Percentiles rank a stretch among this genome's conserved stretches.
Evolutionary conservation across 1,284 basidiomycete genomes (phyloP).

Genomic region (Grifola frondosa): DNA sequence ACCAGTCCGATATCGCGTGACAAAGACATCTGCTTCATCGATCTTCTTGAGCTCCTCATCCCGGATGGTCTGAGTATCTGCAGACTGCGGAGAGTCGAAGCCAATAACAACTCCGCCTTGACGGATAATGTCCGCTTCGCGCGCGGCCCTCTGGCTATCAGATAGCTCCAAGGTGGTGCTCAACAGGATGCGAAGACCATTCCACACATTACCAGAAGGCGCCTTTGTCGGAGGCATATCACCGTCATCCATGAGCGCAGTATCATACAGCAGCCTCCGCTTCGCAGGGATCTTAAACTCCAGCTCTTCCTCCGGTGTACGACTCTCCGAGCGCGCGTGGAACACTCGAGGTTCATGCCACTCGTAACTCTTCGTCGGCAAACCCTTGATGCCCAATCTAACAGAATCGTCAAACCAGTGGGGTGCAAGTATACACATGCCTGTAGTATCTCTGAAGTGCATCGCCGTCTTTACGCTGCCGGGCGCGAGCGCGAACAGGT

Average conservation of each 20-base stretch:
- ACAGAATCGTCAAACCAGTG: conserved; percentile 86
- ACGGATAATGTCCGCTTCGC: conserved; percentile 56
- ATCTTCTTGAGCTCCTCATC: conserved; percentile 39
- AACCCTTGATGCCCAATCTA: conserved; percentile 53
- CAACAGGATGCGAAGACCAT: conserved; percentile 58
- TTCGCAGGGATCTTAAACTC: conserved; percentile 35
- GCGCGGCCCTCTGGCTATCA: conserved; percentile 46
- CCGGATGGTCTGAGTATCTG: conserved; percentile 33
- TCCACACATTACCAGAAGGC: conserved; percentile 39
- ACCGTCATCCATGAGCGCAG: conserved; percentile 27
- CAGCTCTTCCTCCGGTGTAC: conserved; percentile 24
- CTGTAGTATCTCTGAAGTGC: conserved; percentile 51
- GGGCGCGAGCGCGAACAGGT: conserved; percentile 66
- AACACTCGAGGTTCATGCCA: conserved; percentile 70
- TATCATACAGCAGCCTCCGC: conserved; percentile 46
- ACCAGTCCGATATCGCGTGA: conserved; percentile 70
- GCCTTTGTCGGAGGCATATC: conserved; percentile 20
- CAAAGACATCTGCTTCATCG: conserved; percentile 60
- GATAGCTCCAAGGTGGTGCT: conserved; percentile 54
- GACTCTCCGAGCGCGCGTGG: conserved; percentile 24
- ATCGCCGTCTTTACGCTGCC: conserved; percentile 61
- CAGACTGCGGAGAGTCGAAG: conserved; percentile 24
- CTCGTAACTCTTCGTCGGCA: conserved; percentile 62
- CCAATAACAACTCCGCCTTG: conserved; percentile 56
- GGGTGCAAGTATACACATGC: conserved; percentile 65